Percentiles rank a stretch among this genome's conserved stretches.
These are phyloP conservation scores for Porogramme epimiltina DNA, from an alignment of 1,284 basidiomycete species.

Conservation along the genomic window DNA sequence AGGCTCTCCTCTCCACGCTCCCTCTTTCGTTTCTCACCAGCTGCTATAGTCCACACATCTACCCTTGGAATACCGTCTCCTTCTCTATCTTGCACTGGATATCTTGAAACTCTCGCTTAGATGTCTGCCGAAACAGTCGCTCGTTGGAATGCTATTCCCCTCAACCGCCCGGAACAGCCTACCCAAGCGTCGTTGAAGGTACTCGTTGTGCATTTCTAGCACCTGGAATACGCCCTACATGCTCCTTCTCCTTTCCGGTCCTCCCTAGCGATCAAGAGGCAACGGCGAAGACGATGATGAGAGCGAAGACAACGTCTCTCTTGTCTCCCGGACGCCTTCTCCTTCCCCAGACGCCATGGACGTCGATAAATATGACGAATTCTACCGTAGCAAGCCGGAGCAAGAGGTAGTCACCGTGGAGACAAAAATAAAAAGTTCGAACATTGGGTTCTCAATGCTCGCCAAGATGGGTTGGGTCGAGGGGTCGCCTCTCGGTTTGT, in stretches of 20 bases:
- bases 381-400: constrained; percentile 43
- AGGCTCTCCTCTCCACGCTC: background rate
- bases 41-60: background rate
- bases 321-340: constrained; percentile 75
- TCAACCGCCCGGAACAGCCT: constrained; percentile 37
- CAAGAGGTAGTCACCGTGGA: constrained; percentile 74
- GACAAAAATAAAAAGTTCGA: constrained; percentile 73
- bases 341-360: constrained; percentile 50
- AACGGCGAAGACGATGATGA: constrained; percentile 39
- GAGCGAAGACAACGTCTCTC: constrained; percentile 63
- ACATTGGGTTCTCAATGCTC: constrained; percentile 79
- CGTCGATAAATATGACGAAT: constrained; percentile 71
- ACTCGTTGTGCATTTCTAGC: constrained; percentile 55
- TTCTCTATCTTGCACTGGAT: background rate
- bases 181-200: constrained; percentile 53
- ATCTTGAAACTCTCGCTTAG: no score
- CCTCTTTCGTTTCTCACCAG: no score
- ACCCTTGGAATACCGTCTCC: background rate
- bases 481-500: constrained; percentile 75
- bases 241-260: constrained; percentile 31
- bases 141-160: constrained; percentile 72
- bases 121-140: constrained; percentile 70
- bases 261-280: constrained; percentile 55
- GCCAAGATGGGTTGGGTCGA: constrained; percentile 81
- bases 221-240: constrained; percentile 35